phyloP scores from a whole-genome alignment of 306 rosid species.

The Prunus mume region DNA sequence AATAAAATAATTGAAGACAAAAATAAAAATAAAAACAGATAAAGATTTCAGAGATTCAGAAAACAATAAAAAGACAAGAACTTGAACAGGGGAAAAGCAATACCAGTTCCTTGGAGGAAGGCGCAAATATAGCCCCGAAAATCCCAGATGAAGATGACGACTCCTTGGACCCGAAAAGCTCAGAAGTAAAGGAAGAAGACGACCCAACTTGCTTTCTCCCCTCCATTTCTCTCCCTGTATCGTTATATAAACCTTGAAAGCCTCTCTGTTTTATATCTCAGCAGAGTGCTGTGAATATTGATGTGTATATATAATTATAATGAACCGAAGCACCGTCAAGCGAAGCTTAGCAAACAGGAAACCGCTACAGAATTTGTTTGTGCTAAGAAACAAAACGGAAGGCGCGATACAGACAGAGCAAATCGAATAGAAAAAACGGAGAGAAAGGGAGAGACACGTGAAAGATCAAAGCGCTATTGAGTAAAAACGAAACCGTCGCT shows the following conservation, averaged over 20 bases:
- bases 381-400: conserved; percentile 25
- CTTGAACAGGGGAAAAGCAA: neutral
- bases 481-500: conserved; percentile 34
- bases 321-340: conserved; percentile 33
- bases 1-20: conserved; percentile 15
- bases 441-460: conserved; percentile 53
- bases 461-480: conserved; percentile 12
- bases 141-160: conserved; percentile 54
- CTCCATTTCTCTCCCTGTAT: conserved; percentile 46
- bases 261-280: neutral
- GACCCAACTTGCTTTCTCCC: conserved; percentile 49
- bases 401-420: conserved; percentile 9
- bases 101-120: conserved; percentile 51
- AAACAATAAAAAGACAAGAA: neutral
- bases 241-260: neutral
- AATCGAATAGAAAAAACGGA: conserved; percentile 3
- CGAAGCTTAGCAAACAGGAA: conserved; percentile 19
- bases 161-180: conserved; percentile 62
- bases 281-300: neutral
- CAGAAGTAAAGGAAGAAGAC: conserved; percentile 60
- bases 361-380: conserved; percentile 32
- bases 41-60: neutral
- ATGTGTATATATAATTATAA: neutral
- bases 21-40: neutral
- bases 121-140: conserved; percentile 55